These are phyloP conservation scores for Canna indica DNA, from an alignment of 176 grass and related monocot genomes.

Conservation along the genomic window DNA sequence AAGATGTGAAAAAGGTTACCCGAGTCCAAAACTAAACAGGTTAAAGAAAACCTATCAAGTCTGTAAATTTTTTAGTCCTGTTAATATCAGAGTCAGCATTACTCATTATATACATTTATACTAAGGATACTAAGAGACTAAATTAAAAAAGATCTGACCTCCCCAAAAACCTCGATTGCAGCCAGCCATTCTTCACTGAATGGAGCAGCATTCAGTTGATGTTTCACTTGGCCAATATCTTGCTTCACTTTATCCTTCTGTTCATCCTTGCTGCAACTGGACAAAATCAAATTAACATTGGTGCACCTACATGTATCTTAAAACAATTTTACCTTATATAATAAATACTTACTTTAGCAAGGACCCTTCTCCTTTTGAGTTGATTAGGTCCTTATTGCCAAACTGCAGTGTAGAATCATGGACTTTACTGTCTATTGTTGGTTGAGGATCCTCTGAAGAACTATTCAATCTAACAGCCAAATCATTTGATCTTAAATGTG, in stretches of 20 bases:
- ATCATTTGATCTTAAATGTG: constrained; percentile 1
- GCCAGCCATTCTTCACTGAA: constrained; percentile 94
- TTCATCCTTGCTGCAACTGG: constrained; percentile 33
- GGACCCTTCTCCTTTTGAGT: neutral
- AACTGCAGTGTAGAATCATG: constrained; percentile 12
- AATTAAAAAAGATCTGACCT: constrained; percentile 44
- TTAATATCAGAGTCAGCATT: neutral
- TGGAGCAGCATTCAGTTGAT: constrained; percentile 37
- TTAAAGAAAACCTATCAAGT: no score
- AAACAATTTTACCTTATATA: neutral
- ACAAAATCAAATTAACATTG: constrained; percentile 17
- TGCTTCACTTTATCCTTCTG: constrained; percentile 5
- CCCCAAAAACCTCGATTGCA: constrained; percentile 52
- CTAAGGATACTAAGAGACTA: constrained; percentile 6
- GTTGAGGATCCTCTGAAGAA: constrained; percentile 3
- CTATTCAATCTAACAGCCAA: neutral
- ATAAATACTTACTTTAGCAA: constrained; percentile 13
- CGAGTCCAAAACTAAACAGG: no score
- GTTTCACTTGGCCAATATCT: constrained; percentile 31
- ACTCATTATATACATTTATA: constrained; percentile 8
- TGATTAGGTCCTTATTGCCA: neutral
- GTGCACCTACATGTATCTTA: neutral
- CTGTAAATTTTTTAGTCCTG: no score
- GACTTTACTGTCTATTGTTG: constrained; percentile 18
- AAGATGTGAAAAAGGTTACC: no score